phyloP scores from a whole-genome alignment of 148 eudicot genomes.

The Tetragonia tetragonoides region DNA sequence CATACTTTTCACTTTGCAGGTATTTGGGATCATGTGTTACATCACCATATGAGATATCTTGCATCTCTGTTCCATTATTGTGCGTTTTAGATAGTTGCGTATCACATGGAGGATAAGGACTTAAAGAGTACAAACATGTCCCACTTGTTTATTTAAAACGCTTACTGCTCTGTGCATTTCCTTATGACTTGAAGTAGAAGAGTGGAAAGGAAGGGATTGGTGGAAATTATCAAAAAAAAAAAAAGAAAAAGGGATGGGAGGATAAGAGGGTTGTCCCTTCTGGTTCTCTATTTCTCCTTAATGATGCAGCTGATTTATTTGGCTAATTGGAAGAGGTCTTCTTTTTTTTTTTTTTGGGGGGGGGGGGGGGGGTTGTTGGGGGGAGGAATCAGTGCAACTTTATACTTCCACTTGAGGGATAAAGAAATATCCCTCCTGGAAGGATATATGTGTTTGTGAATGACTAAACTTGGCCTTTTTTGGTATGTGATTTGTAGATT shows the following conservation, averaged over 20 bases:
- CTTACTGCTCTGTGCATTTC: too few relatives aligned
- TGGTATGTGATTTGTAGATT: not conserved
- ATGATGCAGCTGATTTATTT: not conserved
- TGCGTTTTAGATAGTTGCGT: not conserved
- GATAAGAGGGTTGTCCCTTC: not conserved
- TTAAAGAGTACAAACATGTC: not conserved
- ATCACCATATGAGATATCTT: not conserved
- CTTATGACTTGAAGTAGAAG: not conserved
- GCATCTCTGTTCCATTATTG: not conserved
- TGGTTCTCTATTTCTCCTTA: too few relatives aligned
- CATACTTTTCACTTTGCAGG: constrained; percentile 53
- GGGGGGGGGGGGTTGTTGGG: too few relatives aligned
- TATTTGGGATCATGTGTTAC: constrained; percentile 5
- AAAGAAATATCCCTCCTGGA: too few relatives aligned
- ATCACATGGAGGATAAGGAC: not conserved
- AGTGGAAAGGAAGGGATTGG: not conserved
- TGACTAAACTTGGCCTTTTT: not conserved
- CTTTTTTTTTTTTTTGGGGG: too few relatives aligned
- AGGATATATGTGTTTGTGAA: too few relatives aligned
- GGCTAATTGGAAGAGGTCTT: too few relatives aligned
- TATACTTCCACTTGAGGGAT: too few relatives aligned
- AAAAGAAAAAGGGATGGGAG: too few relatives aligned
- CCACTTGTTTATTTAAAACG: too few relatives aligned
- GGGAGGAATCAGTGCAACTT: too few relatives aligned
- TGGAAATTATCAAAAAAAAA: too few relatives aligned